A percentile compares a stretch with the other conserved stretches of the same genome.
Evolutionary conservation across 352 stramenopile genomes (phyloP).

Genomic region (Globisporangium okanoganense): DNA sequence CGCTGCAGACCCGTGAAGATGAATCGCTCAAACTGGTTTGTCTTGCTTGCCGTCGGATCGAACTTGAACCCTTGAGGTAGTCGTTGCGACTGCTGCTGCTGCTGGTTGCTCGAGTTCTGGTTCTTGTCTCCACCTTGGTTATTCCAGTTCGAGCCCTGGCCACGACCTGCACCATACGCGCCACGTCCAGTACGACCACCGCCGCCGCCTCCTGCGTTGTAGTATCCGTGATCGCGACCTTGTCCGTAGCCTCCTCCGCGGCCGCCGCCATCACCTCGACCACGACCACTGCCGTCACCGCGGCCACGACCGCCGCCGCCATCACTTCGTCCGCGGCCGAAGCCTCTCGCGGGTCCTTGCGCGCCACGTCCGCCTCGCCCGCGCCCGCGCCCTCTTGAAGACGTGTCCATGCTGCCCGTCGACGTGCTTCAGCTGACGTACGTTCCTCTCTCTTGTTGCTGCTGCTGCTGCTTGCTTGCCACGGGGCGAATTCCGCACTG

Average conservation of each 20-base stretch:
- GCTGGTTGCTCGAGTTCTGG: neutral
- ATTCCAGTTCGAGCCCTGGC: slow-evolving; percentile 1
- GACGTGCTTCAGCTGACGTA: neutral
- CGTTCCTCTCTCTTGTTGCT: neutral
- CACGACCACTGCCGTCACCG: neutral
- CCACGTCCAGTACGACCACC: neutral
- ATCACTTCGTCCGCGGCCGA: neutral
- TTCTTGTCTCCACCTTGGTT: neutral
- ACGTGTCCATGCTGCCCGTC: neutral
- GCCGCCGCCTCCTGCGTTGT: neutral
- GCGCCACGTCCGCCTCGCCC: neutral
- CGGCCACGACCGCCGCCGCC: too few species aligned
- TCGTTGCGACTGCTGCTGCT: neutral
- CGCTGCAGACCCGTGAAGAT: slow-evolving; percentile 33
- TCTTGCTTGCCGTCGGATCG: slow-evolving; percentile 1
- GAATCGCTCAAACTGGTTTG: slow-evolving; percentile 29
- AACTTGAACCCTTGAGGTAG: neutral
- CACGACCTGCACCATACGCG: neutral
- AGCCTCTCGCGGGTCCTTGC: neutral
- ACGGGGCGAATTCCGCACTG: neutral
- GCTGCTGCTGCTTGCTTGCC: neutral
- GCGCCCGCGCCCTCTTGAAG: neutral
- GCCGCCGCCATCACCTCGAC: neutral
- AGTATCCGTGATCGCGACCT: neutral
- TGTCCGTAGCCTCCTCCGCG: neutral